phyloP scores from a whole-genome alignment of 1,284 basidiomycete genomes.

The Puccinia polysora region DNA sequence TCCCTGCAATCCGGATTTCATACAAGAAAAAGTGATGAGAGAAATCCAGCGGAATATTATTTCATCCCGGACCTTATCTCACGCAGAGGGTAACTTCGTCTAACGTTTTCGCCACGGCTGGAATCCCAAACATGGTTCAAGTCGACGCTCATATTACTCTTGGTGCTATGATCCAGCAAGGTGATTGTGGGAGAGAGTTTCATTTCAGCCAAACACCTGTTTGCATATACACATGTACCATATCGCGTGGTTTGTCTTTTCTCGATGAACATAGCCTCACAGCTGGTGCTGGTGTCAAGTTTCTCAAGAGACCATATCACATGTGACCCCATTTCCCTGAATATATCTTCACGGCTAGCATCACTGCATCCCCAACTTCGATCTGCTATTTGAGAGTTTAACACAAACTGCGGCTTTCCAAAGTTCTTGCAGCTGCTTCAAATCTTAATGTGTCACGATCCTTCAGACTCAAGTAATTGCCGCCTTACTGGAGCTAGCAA shows the following conservation, averaged over 20 bases:
- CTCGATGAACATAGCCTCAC: conserved; percentile 12
- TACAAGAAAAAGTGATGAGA: too few species aligned
- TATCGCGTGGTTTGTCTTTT: conserved; percentile 22
- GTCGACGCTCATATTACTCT: too few species aligned
- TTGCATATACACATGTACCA: background rate
- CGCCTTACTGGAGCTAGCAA: conserved; percentile 1
- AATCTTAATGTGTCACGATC: conserved; percentile 20
- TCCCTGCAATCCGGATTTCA: too few species aligned
- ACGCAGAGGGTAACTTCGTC: too few species aligned
- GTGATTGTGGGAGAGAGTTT: too few species aligned
- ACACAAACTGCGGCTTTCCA: conserved; percentile 21
- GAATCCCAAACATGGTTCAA: too few species aligned
- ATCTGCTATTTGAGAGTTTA: conserved; percentile 21
- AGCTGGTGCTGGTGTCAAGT: too few species aligned
- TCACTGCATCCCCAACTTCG: background rate
- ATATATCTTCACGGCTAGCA: conserved; percentile 16
- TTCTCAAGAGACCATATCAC: background rate
- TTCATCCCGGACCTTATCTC: too few species aligned
- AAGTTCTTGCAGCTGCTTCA: conserved; percentile 13
- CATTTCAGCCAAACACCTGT: too few species aligned
- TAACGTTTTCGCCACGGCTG: too few species aligned
- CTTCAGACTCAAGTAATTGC: background rate
- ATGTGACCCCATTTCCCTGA: conserved; percentile 4
- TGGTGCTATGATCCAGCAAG: too few species aligned
- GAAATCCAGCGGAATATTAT: too few species aligned